These are phyloP conservation scores for Nakazawaea wyomingensis DNA, from an alignment of 805 yeast genomes.

Conservation along the genomic window DNA sequence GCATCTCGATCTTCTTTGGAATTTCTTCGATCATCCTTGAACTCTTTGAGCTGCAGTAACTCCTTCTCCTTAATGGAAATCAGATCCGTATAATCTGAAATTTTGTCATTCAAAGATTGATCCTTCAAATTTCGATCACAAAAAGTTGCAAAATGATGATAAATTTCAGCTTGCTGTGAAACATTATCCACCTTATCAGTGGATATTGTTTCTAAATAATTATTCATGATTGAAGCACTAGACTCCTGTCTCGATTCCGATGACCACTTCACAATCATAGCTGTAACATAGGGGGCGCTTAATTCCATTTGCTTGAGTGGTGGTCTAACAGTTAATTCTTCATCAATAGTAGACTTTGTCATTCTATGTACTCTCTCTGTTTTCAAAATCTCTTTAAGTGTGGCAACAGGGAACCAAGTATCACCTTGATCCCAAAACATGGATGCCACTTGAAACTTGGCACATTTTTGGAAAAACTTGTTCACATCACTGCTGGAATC, in stretches of 20 bases:
- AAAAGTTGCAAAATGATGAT: slow-evolving; percentile 61
- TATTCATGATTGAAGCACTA: slow-evolving; percentile 49
- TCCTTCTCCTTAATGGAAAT: slow-evolving; percentile 41
- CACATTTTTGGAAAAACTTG: slow-evolving; percentile 17
- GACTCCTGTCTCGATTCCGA: slow-evolving; percentile 66
- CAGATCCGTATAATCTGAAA: slow-evolving; percentile 34
- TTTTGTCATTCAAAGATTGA: slow-evolving; percentile 36
- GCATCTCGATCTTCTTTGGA: slow-evolving; percentile 43
- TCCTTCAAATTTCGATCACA: slow-evolving; percentile 61
- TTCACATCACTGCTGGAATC: slow-evolving; percentile 12
- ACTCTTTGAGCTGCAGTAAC: slow-evolving; percentile 41
- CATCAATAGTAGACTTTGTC: slow-evolving; percentile 3
- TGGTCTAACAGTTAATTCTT: background rate
- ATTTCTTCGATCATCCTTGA: slow-evolving; percentile 34
- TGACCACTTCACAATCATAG: slow-evolving; percentile 60
- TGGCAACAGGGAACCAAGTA: slow-evolving; percentile 48
- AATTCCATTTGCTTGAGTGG: slow-evolving; percentile 19
- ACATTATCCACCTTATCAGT: slow-evolving; percentile 24
- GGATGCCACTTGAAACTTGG: slow-evolving; percentile 47
- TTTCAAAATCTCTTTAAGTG: slow-evolving; percentile 34
- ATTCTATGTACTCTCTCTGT: slow-evolving; percentile 7
- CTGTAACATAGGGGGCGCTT: slow-evolving; percentile 26
- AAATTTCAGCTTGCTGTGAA: slow-evolving; percentile 39
- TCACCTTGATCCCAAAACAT: slow-evolving; percentile 65
- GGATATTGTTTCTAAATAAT: slow-evolving; percentile 44